Percentiles rank a stretch among this genome's conserved stretches.
Evolutionary conservation across 2,329 filamentous ascomycete genomes (phyloP).

Genomic region (Aspergillus oerlinghausenensis): DNA sequence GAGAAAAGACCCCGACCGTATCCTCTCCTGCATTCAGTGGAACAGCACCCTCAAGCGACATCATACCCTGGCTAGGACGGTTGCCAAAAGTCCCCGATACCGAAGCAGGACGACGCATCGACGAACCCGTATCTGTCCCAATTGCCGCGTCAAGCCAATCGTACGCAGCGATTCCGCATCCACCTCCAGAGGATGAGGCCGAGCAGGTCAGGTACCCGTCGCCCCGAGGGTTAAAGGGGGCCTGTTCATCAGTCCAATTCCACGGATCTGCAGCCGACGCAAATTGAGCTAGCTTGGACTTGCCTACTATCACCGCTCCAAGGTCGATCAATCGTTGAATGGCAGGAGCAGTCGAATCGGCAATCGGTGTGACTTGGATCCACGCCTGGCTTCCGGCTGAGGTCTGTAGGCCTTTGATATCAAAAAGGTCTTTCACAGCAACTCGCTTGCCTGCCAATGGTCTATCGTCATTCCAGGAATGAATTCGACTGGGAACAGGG

Average conservation of each 20-base stretch:
- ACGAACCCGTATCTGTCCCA: slow-evolving; percentile 42
- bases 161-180: slow-evolving; percentile 33
- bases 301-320: slow-evolving; percentile 33
- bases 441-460: slow-evolving; percentile 32
- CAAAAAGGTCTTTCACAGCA: slow-evolving; percentile 35
- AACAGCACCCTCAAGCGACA: slow-evolving; percentile 40
- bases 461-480: slow-evolving; percentile 25
- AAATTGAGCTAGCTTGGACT: slow-evolving; percentile 33
- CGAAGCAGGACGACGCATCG: slow-evolving; percentile 44
- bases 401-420: slow-evolving; percentile 33
- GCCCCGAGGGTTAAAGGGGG: slow-evolving; percentile 35
- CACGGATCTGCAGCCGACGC: slow-evolving; percentile 24
- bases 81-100: slow-evolving; percentile 45
- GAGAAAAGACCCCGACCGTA: slow-evolving; percentile 40
- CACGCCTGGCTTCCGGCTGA: slow-evolving; percentile 31
- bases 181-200: slow-evolving; percentile 30
- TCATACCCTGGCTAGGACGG: slow-evolving; percentile 40
- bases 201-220: slow-evolving; percentile 33
- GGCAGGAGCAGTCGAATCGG: slow-evolving; percentile 26
- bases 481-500: slow-evolving; percentile 10
- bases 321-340: slow-evolving; percentile 32
- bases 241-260: slow-evolving; percentile 20
- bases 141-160: slow-evolving; percentile 40
- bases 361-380: slow-evolving; percentile 17
- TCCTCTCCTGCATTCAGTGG: slow-evolving; percentile 40